A percentile compares a stretch with the other conserved stretches of the same genome.
Conservation (phyloP, 805 yeast genomes). For the Ogataea salicorniae region DNA sequence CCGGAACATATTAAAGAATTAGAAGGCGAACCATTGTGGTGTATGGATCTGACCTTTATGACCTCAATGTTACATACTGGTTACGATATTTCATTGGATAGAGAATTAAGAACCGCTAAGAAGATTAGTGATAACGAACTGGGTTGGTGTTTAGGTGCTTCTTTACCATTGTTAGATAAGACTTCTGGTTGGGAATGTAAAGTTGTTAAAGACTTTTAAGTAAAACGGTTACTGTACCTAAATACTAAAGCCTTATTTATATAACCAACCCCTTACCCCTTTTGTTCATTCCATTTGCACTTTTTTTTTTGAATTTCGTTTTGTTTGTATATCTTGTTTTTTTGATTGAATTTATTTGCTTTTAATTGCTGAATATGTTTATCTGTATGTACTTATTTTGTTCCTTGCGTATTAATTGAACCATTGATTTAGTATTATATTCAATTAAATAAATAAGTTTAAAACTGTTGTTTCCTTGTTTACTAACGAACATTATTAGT, state of each 20-base stretch:
- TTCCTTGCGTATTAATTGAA: too few species aligned
- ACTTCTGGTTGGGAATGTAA: conserved; percentile 68
- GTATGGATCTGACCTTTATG: conserved; percentile 88
- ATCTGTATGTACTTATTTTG: too few species aligned
- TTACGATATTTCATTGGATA: conserved; percentile 83
- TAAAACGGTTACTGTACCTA: background rate
- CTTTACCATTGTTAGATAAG: conserved; percentile 78
- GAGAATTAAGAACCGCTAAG: conserved; percentile 91
- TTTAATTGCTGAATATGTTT: too few species aligned
- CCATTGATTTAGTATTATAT: too few species aligned
- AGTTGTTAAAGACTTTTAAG: conserved; percentile 27
- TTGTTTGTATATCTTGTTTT: too few species aligned
- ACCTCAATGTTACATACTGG: conserved; percentile 91
- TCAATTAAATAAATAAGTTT: too few species aligned
- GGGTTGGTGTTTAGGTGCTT: conserved; percentile 99
- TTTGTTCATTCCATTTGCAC: background rate
- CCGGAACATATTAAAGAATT: conserved; percentile 64
- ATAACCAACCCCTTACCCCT: background rate
- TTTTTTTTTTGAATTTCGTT: too few species aligned
- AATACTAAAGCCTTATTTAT: background rate
- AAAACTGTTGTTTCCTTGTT: too few species aligned
- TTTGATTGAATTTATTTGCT: too few species aligned
- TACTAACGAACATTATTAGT: too few species aligned
- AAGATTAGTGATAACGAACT: conserved; percentile 84
- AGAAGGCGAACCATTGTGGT: conserved; percentile 84